phyloP scores from a whole-genome alignment of 495 filamentous ascomycete genomes.

The Daldinia bambusicola region DNA sequence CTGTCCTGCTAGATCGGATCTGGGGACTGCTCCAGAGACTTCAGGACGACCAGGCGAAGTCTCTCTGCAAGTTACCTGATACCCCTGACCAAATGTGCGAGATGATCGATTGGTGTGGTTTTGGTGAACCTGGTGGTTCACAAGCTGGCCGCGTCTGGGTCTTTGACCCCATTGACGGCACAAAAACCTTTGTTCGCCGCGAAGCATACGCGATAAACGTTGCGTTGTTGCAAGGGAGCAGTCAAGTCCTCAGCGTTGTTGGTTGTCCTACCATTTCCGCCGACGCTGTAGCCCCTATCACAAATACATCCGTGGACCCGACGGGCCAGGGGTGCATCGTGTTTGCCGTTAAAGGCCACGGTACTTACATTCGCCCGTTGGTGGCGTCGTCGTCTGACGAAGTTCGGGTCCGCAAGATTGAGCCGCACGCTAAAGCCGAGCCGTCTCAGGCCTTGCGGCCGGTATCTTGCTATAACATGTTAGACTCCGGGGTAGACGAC shows the following conservation, averaged over 20 bases:
- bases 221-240: conserved; percentile 52
- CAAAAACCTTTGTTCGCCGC: conserved; percentile 69
- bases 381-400: conserved; percentile 19
- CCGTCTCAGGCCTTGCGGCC: conserved; percentile 48
- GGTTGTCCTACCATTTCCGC: conserved; percentile 67
- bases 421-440: conserved; percentile 41
- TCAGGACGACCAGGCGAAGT: conserved; percentile 45
- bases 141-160: conserved; percentile 65
- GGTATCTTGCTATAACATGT: conserved; percentile 53
- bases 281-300: conserved; percentile 46
- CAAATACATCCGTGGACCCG: conserved; percentile 58
- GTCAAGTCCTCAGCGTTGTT: conserved; percentile 57
- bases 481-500: conserved; percentile 55
- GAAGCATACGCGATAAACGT: conserved; percentile 69
- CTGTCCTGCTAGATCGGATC: conserved; percentile 61
- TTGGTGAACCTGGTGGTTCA: conserved; percentile 52
- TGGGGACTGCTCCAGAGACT: conserved; percentile 57
- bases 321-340: conserved; percentile 66
- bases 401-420: conserved; percentile 34
- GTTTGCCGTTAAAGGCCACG: conserved; percentile 66
- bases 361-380: conserved; percentile 64
- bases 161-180: conserved; percentile 79
- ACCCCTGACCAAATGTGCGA: conserved; percentile 66
- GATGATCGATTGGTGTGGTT: conserved; percentile 69
- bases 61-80: conserved; percentile 53